Evolutionary conservation across 768 basidiomycete genomes (phyloP).

Genomic region (Lentinula edodes): DNA sequence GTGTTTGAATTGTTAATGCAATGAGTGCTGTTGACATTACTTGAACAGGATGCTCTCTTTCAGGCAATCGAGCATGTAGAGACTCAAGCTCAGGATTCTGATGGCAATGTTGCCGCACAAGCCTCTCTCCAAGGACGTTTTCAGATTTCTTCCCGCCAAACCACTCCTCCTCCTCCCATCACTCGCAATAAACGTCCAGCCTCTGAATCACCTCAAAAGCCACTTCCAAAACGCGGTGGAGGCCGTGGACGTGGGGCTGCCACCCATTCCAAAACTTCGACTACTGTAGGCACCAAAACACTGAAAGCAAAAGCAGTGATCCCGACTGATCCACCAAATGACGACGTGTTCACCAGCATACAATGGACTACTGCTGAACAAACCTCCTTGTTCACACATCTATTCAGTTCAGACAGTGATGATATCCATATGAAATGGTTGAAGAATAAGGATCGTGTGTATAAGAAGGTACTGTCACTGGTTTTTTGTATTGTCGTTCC

Average conservation of each 20-base stretch:
- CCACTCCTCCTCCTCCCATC: not conserved
- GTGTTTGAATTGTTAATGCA: no score
- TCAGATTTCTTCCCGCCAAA: not conserved
- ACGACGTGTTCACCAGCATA: not conserved
- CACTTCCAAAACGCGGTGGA: not conserved
- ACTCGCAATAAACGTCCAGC: not conserved
- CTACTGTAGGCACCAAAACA: not conserved
- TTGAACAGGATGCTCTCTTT: not conserved
- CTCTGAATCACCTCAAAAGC: not conserved
- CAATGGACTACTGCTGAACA: not conserved
- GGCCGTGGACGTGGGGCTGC: not conserved
- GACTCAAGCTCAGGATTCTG: not conserved
- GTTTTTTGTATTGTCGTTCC: not conserved
- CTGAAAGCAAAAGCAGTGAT: no score
- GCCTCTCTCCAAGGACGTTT: not conserved
- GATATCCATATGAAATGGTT: not conserved
- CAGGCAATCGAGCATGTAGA: not conserved
- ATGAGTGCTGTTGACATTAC: no score
- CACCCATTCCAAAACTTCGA: not conserved
- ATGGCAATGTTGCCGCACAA: not conserved
- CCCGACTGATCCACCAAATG: not conserved
- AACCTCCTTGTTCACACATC: not conserved
- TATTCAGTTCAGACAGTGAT: not conserved
- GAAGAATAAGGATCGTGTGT: not conserved
- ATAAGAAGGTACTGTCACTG: not conserved